Evolutionary conservation across 192 early-diverging fungal species (phyloP).

Genomic region (Gryganskiella cystojenkinii): DNA sequence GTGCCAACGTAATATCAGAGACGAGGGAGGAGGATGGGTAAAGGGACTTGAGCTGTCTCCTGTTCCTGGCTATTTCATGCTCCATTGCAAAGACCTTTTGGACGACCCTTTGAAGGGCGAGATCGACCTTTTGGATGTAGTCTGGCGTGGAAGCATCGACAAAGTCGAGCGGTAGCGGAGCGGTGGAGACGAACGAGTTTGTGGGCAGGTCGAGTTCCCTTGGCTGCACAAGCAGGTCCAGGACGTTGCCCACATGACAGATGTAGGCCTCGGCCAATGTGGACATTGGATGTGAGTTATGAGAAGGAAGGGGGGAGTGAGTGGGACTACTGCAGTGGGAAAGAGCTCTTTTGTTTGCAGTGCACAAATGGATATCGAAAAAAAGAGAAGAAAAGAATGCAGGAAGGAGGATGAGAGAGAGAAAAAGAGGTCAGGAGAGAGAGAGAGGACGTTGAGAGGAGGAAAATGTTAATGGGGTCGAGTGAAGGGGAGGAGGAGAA

Average conservation of each 20-base stretch:
- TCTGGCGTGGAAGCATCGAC: slow-evolving; percentile 39
- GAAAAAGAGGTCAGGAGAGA: background rate
- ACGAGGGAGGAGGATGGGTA: slow-evolving; percentile 16
- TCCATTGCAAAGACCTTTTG: slow-evolving; percentile 45
- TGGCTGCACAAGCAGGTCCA: slow-evolving; percentile 39
- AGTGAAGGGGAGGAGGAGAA: background rate
- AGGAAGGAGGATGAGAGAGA: background rate
- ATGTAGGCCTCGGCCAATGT: slow-evolving; percentile 41
- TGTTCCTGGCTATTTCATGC: slow-evolving; percentile 27
- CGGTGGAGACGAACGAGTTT: slow-evolving; percentile 23
- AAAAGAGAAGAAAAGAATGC: background rate
- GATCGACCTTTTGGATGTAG: slow-evolving; percentile 42
- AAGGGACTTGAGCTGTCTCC: slow-evolving; percentile 7
- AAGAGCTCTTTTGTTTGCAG: no score
- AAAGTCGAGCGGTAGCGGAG: slow-evolving; percentile 41
- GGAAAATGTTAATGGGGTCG: no score
- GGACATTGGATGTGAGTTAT: slow-evolving; percentile 21
- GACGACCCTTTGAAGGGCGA: slow-evolving; percentile 28
- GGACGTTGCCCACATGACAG: slow-evolving; percentile 40
- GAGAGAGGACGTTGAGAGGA: background rate
- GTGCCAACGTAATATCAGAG: slow-evolving; percentile 27
- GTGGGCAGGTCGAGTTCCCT: slow-evolving; percentile 33
- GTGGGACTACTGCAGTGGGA: background rate
- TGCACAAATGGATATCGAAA: background rate
- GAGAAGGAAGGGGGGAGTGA: background rate